Percentiles rank a stretch among this genome's conserved stretches.
Evolutionary conservation across 345 rosid genomes (phyloP).

Genomic region (Carallia pectinifolia): DNA sequence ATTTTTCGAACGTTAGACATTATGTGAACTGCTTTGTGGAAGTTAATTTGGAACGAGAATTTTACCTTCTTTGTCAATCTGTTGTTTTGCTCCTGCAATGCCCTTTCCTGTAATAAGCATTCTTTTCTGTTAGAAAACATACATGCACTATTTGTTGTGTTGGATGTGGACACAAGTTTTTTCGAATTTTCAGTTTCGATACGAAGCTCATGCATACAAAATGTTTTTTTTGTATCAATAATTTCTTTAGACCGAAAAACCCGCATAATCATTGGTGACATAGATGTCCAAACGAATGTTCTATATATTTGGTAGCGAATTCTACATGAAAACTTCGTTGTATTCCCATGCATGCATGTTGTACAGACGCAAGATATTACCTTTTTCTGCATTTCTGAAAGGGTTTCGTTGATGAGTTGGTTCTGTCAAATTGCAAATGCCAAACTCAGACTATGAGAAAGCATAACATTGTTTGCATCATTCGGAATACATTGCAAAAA

Average conservation of each 20-base stretch:
- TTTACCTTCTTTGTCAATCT: constrained; percentile 58
- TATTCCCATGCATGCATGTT: background rate
- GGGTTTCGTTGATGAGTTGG: constrained; percentile 54
- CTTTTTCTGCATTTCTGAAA: constrained; percentile 66
- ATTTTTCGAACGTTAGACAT: background rate
- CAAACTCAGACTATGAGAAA: background rate
- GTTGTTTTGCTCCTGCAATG: constrained; percentile 52
- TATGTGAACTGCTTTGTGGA: background rate
- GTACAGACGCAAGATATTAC: constrained; percentile 30
- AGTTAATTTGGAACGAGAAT: background rate
- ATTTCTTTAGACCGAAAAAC: no score
- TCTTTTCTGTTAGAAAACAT: no score
- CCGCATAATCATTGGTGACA: no score
- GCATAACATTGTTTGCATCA: background rate
- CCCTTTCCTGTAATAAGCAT: constrained; percentile 47
- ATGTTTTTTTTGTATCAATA: no score
- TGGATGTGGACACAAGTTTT: no score
- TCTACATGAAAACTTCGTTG: no score
- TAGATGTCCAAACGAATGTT: no score
- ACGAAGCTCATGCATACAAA: no score
- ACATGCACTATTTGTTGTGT: no score
- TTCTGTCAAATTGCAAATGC: constrained; percentile 44
- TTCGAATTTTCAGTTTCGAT: no score
- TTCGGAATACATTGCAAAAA: background rate
- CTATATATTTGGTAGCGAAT: no score